Conservation (phyloP, 352 stramenopile species). For the Globisporangium heterothallicum region DNA sequence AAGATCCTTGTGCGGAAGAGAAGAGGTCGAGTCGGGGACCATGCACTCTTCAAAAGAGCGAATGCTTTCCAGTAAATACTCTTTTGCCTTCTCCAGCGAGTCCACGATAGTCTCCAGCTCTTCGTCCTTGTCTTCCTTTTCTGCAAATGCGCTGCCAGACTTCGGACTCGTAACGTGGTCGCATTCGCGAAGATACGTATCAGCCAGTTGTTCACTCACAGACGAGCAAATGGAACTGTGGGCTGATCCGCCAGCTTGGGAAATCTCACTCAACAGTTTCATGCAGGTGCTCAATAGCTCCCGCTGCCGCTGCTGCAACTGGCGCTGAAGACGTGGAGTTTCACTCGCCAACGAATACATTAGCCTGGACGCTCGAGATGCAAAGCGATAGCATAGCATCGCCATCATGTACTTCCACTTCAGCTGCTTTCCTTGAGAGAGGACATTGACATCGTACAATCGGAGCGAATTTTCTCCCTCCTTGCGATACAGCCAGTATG, state of each 20-base stretch:
- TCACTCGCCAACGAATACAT: slow-evolving; percentile 53
- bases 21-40: slow-evolving; percentile 12
- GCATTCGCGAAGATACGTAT: slow-evolving; percentile 74
- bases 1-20: slow-evolving; percentile 24
- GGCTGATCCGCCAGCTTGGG: slow-evolving; percentile 41
- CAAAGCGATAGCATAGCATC: slow-evolving; percentile 86
- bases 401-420: slow-evolving; percentile 92
- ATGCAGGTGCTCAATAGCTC: slow-evolving; percentile 76
- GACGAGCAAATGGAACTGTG: slow-evolving; percentile 78
- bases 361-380: slow-evolving; percentile 59
- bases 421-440: slow-evolving; percentile 77
- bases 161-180: slow-evolving; percentile 12
- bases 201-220: slow-evolving; percentile 73
- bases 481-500: slow-evolving; percentile 80
- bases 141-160: background rate
- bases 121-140: slow-evolving; percentile 5
- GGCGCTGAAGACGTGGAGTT: slow-evolving; percentile 46
- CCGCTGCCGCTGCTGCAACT: slow-evolving; percentile 68
- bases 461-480: slow-evolving; percentile 74
- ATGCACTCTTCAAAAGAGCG: slow-evolving; percentile 68
- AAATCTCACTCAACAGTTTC: slow-evolving; percentile 66
- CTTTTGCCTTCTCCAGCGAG: slow-evolving; percentile 47
- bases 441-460: slow-evolving; percentile 78
- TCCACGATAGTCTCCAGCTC: slow-evolving; percentile 9
- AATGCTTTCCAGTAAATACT: slow-evolving; percentile 67